A percentile compares a stretch with the other conserved stretches of the same genome.
These are phyloP conservation scores for Schrenkiella parvula DNA, from an alignment of 345 rosid genomes.

Conservation along the genomic window DNA sequence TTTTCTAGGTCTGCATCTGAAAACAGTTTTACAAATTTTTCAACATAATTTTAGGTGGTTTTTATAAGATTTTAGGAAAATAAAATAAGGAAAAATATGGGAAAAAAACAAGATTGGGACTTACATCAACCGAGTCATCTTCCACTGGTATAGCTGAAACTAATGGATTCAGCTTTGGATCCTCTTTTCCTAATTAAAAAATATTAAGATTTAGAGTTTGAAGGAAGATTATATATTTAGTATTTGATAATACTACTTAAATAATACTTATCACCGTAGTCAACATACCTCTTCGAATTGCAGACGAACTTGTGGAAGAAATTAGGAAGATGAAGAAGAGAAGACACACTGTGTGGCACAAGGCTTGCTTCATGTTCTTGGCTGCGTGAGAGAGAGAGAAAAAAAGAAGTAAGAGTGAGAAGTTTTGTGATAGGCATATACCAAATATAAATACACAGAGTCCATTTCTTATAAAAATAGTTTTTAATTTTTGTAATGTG, in stretches of 20 bases:
- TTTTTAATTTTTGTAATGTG: neutral
- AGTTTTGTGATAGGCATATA: neutral
- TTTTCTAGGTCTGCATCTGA: neutral
- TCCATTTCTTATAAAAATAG: neutral
- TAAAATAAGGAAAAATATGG: neutral
- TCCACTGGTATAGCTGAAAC: slow-evolving; percentile 24
- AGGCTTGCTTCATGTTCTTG: slow-evolving; percentile 46
- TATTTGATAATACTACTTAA: neutral
- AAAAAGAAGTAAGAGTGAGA: neutral
- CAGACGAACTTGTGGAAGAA: slow-evolving; percentile 36
- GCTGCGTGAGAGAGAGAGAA: neutral
- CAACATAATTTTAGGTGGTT: neutral
- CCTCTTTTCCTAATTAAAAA: slow-evolving; percentile 32
- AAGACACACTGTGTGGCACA: slow-evolving; percentile 28
- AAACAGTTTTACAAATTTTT: neutral
- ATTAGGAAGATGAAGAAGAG: slow-evolving; percentile 42
- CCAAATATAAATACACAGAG: neutral
- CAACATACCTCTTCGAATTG: slow-evolving; percentile 31
- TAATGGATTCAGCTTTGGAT: slow-evolving; percentile 30
- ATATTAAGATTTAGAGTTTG: neutral
- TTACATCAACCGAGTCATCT: slow-evolving; percentile 35
- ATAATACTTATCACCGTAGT: slow-evolving; percentile 26
- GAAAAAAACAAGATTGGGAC: neutral
- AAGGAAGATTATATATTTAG: neutral
- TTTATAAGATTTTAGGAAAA: neutral